Conservation (phyloP, 805 yeast species). For the Hanseniaspora vineae region DNA sequence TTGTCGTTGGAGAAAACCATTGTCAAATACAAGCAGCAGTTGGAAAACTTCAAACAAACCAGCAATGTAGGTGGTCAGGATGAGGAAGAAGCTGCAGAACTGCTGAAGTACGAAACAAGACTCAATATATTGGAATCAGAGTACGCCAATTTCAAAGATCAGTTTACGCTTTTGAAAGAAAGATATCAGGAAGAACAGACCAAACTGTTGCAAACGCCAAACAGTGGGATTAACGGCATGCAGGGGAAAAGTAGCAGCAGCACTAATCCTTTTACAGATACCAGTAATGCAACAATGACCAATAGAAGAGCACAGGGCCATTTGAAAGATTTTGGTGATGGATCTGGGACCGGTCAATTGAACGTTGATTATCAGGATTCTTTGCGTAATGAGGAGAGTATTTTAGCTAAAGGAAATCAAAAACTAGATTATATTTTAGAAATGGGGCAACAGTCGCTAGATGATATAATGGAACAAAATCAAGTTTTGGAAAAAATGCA, state of each 20-base stretch:
- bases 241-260: conserved; percentile 4
- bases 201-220: conserved; percentile 4
- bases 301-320: conserved; percentile 30
- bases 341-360: conserved; percentile 8
- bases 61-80: conserved; percentile 22
- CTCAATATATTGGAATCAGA: conserved; percentile 40
- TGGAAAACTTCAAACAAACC: conserved; percentile 43
- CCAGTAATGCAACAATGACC: conserved; percentile 2
- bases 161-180: conserved; percentile 25
- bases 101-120: conserved; percentile 45
- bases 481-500: conserved; percentile 54
- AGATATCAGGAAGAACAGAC: conserved; percentile 1
- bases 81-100: conserved; percentile 8
- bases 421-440: conserved; percentile 84
- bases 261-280: conserved; percentile 12
- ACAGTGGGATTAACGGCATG: not conserved
- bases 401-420: conserved; percentile 54
- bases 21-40: conserved; percentile 48
- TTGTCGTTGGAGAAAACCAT: conserved; percentile 66
- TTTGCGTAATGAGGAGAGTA: conserved; percentile 50
- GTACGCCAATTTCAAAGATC: conserved; percentile 17
- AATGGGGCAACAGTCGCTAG: conserved; percentile 77
- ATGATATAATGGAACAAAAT: conserved; percentile 77
- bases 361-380: conserved; percentile 51
- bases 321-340: conserved; percentile 12